These are phyloP conservation scores for Colletotrichum incanum DNA, from an alignment of 2,329 filamentous ascomycete genomes.

Conservation along the genomic window DNA sequence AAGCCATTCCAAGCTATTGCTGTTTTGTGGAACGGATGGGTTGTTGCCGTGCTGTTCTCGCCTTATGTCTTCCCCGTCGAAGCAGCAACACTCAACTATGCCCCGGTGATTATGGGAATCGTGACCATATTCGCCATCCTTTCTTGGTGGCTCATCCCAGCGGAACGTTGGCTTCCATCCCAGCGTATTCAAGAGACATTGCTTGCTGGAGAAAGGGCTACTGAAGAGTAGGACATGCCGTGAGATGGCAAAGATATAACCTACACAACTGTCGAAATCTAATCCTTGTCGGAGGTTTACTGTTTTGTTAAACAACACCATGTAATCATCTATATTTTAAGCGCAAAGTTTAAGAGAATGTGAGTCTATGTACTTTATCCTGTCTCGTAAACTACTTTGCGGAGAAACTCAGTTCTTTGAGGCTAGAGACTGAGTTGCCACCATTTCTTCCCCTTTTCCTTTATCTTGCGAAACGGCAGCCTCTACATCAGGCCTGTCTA, in stretches of 20 bases:
- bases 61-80: slow-evolving; percentile 62
- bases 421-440: background rate
- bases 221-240: slow-evolving; percentile 8
- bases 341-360: background rate
- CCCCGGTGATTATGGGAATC: slow-evolving; percentile 65
- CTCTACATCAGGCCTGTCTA: slow-evolving; percentile 23
- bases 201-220: slow-evolving; percentile 44
- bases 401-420: background rate
- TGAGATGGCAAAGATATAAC: background rate
- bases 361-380: background rate
- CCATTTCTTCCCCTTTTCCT: slow-evolving; percentile 5
- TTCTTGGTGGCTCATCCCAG: slow-evolving; percentile 64
- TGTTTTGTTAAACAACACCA: too few relatives aligned
- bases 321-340: background rate
- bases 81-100: slow-evolving; percentile 62
- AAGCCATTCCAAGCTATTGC: slow-evolving; percentile 64
- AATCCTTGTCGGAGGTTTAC: too few relatives aligned
- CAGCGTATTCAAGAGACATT: slow-evolving; percentile 58
- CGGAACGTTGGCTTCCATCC: slow-evolving; percentile 62
- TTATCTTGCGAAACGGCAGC: background rate
- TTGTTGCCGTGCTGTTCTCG: slow-evolving; percentile 63
- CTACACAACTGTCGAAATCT: too few relatives aligned
- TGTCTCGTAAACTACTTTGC: background rate
- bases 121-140: slow-evolving; percentile 64
- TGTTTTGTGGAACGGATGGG: slow-evolving; percentile 66